These are phyloP conservation scores for Paradendryphiella salina DNA, from an alignment of 2,329 filamentous ascomycete species.

Conservation along the genomic window DNA sequence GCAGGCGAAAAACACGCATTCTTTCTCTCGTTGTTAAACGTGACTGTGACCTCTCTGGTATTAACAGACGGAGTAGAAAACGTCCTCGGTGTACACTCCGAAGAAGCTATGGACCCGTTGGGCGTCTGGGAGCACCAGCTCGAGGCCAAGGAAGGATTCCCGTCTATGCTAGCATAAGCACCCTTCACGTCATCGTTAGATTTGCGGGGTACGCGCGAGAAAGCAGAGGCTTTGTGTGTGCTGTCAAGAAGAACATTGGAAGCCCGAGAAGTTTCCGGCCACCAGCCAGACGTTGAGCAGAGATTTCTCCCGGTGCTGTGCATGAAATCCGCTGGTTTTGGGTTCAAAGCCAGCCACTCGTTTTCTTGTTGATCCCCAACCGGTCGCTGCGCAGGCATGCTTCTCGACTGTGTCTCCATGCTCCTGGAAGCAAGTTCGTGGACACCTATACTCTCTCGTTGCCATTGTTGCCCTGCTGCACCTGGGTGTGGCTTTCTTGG, in stretches of 20 bases:
- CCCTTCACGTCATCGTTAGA: neutral
- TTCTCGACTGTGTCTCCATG: neutral
- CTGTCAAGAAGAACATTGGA: conserved; percentile 8
- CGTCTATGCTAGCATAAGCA: neutral
- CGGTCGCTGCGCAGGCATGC: neutral
- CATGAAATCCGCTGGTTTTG: conserved; percentile 18
- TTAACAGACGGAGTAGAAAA: neutral
- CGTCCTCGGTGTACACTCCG: conserved; percentile 8
- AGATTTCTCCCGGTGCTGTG: conserved; percentile 27
- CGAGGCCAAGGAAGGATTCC: conserved; percentile 15
- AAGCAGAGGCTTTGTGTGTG: conserved; percentile 13
- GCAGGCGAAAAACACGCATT: conserved; percentile 10
- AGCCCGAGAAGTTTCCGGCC: conserved; percentile 12
- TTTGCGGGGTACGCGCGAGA: neutral
- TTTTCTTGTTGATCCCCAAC: neutral
- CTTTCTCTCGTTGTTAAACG: conserved; percentile 5
- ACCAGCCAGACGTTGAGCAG: conserved; percentile 30
- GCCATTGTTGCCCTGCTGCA: conserved; percentile 5
- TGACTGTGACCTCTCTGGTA: neutral
- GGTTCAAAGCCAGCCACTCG: conserved; percentile 2
- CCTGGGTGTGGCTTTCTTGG: neutral
- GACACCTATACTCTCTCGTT: conserved; percentile 2
- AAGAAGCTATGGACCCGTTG: conserved; percentile 1
- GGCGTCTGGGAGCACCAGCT: conserved; percentile 21
- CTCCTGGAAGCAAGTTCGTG: conserved; percentile 6